Evolutionary conservation across 2,329 filamentous ascomycete species (phyloP).

Genomic region (Verticillium isaacii): DNA sequence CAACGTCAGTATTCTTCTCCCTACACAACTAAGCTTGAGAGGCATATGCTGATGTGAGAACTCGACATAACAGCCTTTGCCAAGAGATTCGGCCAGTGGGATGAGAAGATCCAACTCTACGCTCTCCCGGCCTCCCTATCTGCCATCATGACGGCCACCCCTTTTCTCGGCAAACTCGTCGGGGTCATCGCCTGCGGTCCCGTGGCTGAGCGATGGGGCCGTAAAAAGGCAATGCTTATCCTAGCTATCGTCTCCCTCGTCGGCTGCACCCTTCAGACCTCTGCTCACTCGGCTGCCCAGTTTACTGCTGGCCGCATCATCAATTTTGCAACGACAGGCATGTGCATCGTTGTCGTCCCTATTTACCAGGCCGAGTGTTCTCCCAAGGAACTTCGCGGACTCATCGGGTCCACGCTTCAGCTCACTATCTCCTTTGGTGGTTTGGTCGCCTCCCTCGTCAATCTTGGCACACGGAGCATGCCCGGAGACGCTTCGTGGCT

Average conservation of each 20-base stretch:
- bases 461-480: constrained; percentile 19
- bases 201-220: constrained; percentile 20
- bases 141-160: constrained; percentile 19
- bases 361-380: constrained; percentile 22
- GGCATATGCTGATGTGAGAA: too few species aligned
- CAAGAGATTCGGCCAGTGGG: constrained; percentile 17
- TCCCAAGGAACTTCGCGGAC: constrained; percentile 19
- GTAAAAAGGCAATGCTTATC: constrained; percentile 16
- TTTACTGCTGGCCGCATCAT: constrained; percentile 25
- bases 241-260: constrained; percentile 14
- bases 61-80: constrained; percentile 7
- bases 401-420: constrained; percentile 22
- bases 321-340: constrained; percentile 24
- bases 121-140: constrained; percentile 16
- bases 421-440: constrained; percentile 21
- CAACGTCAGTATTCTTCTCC: constrained; percentile 5
- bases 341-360: constrained; percentile 24
- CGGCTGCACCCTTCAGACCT: constrained; percentile 22
- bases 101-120: constrained; percentile 7
- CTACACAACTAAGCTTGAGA: too few species aligned
- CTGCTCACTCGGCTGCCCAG: constrained; percentile 20
- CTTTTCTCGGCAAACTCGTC: constrained; percentile 17
- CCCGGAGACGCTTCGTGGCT: constrained; percentile 27
- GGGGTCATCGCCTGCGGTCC: constrained; percentile 10
- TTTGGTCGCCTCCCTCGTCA: constrained; percentile 19